A percentile compares a stretch with the other conserved stretches of the same genome.
Evolutionary conservation across 257 asterid genomes (phyloP).

Genomic region (Solanum chiquidenum): DNA sequence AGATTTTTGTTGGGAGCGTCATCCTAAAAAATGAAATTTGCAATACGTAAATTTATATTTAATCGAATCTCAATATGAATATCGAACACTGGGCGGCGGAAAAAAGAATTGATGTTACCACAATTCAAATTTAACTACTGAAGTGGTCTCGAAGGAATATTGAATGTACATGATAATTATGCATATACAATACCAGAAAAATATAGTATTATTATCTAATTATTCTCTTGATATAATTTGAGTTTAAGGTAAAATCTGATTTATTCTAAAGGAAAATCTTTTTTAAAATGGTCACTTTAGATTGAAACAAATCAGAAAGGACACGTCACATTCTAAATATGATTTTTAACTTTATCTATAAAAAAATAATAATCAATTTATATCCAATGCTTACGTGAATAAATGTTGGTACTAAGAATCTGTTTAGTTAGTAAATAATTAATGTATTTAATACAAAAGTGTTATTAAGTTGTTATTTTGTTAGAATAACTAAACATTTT

Average conservation of each 20-base stretch:
- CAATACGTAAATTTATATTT: background rate
- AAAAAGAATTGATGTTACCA: background rate
- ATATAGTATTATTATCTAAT: background rate
- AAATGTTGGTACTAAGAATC: background rate
- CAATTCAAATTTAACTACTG: background rate
- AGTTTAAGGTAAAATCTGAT: background rate
- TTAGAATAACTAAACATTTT: background rate
- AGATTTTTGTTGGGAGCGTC: too few species aligned
- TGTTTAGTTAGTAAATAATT: background rate
- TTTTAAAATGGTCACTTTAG: background rate
- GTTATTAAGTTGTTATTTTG: background rate
- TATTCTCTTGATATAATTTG: background rate
- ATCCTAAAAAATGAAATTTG: accelerated
- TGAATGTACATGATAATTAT: background rate
- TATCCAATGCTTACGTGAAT: background rate
- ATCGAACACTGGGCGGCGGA: too few species aligned
- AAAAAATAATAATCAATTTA: background rate
- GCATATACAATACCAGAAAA: background rate
- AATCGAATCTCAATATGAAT: background rate
- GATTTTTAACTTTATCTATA: background rate
- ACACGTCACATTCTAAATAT: background rate
- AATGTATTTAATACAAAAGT: background rate
- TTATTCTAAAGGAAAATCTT: background rate
- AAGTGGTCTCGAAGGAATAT: background rate
- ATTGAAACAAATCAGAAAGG: background rate